phyloP scores from a whole-genome alignment of 768 basidiomycete species.

The Pleurotus djamor region DNA sequence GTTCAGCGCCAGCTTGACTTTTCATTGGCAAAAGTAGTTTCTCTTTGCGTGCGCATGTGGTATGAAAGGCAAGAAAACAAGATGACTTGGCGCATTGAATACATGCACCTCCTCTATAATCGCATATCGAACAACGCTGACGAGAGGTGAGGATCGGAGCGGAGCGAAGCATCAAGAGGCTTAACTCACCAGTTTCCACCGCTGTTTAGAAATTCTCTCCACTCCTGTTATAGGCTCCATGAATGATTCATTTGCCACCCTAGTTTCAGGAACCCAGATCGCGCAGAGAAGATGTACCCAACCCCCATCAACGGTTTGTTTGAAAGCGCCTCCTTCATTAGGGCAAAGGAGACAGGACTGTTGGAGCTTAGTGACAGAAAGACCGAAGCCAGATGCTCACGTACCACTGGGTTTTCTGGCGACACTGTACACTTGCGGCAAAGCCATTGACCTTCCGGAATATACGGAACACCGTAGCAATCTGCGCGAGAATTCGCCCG shows the following conservation, averaged over 20 bases:
- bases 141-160: neutral
- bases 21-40: conserved; percentile 89
- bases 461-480: conserved; percentile 98
- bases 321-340: conserved; percentile 97
- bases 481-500: conserved; percentile 43
- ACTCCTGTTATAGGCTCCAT: conserved; percentile 97
- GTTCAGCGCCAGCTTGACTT: conserved; percentile 70
- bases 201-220: conserved; percentile 81
- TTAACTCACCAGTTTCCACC: conserved; percentile 87
- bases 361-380: neutral
- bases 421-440: conserved; percentile 98
- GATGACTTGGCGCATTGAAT: conserved; percentile 92
- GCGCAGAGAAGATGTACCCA: conserved; percentile 98
- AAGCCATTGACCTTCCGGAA: conserved; percentile 99
- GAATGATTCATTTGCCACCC: conserved; percentile 91
- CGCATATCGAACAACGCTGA: conserved; percentile 49
- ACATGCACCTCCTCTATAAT: conserved; percentile 70
- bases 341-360: conserved; percentile 96
- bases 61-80: conserved; percentile 93
- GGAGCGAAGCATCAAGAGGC: neutral
- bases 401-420: conserved; percentile 92
- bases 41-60: conserved; percentile 89
- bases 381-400: conserved; percentile 19
- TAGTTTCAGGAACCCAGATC: conserved; percentile 95
- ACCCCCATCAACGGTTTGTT: conserved; percentile 88